These are phyloP conservation scores for Exsudoporus frostii DNA, from an alignment of 768 basidiomycete species.

Conservation along the genomic window DNA sequence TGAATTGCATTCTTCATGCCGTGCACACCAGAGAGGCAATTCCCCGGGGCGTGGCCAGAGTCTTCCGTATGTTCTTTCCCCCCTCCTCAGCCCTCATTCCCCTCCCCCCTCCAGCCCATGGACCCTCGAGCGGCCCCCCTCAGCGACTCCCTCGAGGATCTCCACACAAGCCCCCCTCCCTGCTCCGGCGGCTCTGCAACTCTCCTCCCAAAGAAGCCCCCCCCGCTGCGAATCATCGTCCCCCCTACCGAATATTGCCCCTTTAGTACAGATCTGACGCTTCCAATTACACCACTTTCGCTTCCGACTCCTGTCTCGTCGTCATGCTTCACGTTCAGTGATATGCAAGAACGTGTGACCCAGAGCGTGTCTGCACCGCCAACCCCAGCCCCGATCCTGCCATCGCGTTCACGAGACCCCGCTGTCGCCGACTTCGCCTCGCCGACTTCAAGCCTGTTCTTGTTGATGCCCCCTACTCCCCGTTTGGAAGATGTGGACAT, in stretches of 20 bases:
- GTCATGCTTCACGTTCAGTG: constrained; percentile 26
- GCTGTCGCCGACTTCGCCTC: constrained; percentile 19
- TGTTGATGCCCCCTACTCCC: constrained; percentile 28
- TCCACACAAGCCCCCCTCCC: not conserved
- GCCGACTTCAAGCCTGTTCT: constrained; percentile 27
- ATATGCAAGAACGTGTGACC: constrained; percentile 10
- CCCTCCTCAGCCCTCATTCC: no score
- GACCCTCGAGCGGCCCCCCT: constrained; percentile 1
- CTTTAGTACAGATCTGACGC: constrained; percentile 31
- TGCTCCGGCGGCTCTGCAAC: constrained; percentile 6
- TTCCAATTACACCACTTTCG: constrained; percentile 27
- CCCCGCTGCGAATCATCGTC: constrained; percentile 29
- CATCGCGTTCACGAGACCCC: constrained; percentile 5
- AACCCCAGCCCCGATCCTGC: constrained; percentile 3
- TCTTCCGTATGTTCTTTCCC: constrained; percentile 14
- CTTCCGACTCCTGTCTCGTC: constrained; percentile 26
- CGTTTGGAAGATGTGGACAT: constrained; percentile 5
- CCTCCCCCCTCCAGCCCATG: constrained; percentile 21
- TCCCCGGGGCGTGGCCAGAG: constrained; percentile 27
- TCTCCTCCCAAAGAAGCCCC: constrained; percentile 15
- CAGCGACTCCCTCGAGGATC: constrained; percentile 16
- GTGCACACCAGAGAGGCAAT: constrained; percentile 14
- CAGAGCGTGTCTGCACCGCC: constrained; percentile 8
- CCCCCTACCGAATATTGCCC: constrained; percentile 34
- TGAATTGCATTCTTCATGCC: constrained; percentile 23